phyloP scores from a whole-genome alignment of 1,284 basidiomycete species.

The Calocybe gambosa region DNA sequence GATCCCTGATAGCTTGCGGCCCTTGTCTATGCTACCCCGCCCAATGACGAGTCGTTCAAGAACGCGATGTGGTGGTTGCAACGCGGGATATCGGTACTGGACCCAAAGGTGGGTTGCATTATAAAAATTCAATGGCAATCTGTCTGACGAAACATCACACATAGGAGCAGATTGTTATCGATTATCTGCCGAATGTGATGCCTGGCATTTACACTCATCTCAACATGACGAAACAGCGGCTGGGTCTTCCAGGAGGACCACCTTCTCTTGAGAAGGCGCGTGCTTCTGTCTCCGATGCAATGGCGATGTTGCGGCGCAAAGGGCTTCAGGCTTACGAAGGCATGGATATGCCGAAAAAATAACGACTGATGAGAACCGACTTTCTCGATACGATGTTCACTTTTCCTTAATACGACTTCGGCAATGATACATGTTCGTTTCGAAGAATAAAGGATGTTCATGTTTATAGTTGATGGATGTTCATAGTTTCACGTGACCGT shows the following conservation, averaged over 20 bases:
- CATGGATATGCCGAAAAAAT: constrained; percentile 16
- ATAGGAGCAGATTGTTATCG: constrained; percentile 73
- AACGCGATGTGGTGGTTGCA: constrained; percentile 79
- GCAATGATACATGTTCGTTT: background rate
- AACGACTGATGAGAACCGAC: constrained; percentile 5
- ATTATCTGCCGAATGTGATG: constrained; percentile 72
- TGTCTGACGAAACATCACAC: constrained; percentile 7
- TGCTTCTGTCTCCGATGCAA: constrained; percentile 59
- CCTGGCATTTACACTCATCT: constrained; percentile 70
- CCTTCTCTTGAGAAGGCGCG: constrained; percentile 60
- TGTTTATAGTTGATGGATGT: background rate
- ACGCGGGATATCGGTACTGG: constrained; percentile 59
- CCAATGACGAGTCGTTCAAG: constrained; percentile 74
- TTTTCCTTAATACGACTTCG: background rate
- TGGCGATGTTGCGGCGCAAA: constrained; percentile 67
- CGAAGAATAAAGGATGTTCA: too few relatives aligned
- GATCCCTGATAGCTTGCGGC: constrained; percentile 49
- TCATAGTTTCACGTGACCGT: background rate
- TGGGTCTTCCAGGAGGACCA: constrained; percentile 64
- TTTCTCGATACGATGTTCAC: background rate
- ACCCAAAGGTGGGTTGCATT: constrained; percentile 51
- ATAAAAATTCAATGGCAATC: constrained; percentile 2
- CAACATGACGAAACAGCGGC: constrained; percentile 70
- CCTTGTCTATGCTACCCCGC: constrained; percentile 65
- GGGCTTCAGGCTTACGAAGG: constrained; percentile 19